Percentiles rank a stretch among this genome's conserved stretches.
Evolutionary conservation across 345 rosid species (phyloP).

Genomic region (Syzygium jambos): DNA sequence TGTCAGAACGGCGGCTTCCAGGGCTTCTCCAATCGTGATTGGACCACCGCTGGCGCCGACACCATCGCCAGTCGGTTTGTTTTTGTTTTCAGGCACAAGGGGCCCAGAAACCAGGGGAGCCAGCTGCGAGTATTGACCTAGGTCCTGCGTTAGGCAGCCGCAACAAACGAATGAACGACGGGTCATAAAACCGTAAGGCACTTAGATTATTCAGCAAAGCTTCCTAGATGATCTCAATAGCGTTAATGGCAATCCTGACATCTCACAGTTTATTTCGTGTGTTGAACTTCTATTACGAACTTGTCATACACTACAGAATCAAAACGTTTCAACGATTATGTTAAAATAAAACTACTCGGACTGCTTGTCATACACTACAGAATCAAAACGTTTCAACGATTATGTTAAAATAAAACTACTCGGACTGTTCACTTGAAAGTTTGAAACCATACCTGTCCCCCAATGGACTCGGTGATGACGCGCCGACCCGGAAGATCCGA

Average conservation of each 20-base stretch:
- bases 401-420: not conserved
- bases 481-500: constrained; percentile 13
- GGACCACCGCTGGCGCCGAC: not conserved
- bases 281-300: not conserved
- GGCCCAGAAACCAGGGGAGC: not conserved
- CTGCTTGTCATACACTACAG: not conserved
- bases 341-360: not conserved
- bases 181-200: not conserved
- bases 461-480: not conserved
- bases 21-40: constrained; percentile 64
- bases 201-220: not conserved
- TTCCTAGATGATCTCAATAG: not conserved
- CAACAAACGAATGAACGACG: not conserved
- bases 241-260: not conserved
- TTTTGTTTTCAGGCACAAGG: not conserved
- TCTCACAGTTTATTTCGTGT: not conserved
- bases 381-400: no score
- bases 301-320: no score
- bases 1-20: constrained; percentile 57
- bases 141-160: not conserved
- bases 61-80: not conserved
- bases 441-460: not conserved
- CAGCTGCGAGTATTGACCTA: not conserved
- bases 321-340: no score
- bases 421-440: not conserved